Evolutionary conservation across 495 filamentous ascomycete species (phyloP).

Genomic region (Letharia columbiana): DNA sequence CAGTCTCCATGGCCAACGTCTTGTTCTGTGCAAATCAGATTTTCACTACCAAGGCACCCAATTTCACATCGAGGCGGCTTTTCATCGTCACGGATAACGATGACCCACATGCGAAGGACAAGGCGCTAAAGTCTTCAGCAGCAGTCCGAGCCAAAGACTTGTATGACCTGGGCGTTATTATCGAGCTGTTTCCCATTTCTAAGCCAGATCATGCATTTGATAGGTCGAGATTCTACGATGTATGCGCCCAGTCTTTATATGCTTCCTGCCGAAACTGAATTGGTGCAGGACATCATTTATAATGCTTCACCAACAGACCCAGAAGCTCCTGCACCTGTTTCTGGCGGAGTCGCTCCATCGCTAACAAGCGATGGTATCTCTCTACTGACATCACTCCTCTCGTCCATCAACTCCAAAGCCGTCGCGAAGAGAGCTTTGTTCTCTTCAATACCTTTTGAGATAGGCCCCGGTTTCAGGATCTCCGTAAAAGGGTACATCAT

Average conservation of each 20-base stretch:
- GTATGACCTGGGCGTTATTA: slow-evolving; percentile 86
- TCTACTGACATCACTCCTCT: slow-evolving; percentile 71
- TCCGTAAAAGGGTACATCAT: slow-evolving; percentile 89
- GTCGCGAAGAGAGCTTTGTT: slow-evolving; percentile 82
- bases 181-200: slow-evolving; percentile 92
- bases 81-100: slow-evolving; percentile 97
- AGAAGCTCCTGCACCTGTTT: slow-evolving; percentile 51
- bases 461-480: slow-evolving; percentile 77
- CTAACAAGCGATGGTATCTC: slow-evolving; percentile 64
- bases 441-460: slow-evolving; percentile 72
- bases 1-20: slow-evolving; percentile 76
- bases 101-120: slow-evolving; percentile 67
- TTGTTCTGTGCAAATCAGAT: slow-evolving; percentile 94
- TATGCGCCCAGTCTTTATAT: slow-evolving; percentile 30
- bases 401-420: slow-evolving; percentile 84
- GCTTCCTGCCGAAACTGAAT: background rate
- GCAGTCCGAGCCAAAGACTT: slow-evolving; percentile 87
- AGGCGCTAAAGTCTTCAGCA: slow-evolving; percentile 60
- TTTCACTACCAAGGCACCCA: slow-evolving; percentile 89
- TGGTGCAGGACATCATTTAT: slow-evolving; percentile 70
- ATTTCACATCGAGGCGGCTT: slow-evolving; percentile 82
- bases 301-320: slow-evolving; percentile 51
- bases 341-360: slow-evolving; percentile 37
- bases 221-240: slow-evolving; percentile 83
- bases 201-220: slow-evolving; percentile 68